A percentile compares a stretch with the other conserved stretches of the same genome.
Conservation (phyloP, 2,329 filamentous ascomycete genomes). For the Dactylellina cionopaga region DNA sequence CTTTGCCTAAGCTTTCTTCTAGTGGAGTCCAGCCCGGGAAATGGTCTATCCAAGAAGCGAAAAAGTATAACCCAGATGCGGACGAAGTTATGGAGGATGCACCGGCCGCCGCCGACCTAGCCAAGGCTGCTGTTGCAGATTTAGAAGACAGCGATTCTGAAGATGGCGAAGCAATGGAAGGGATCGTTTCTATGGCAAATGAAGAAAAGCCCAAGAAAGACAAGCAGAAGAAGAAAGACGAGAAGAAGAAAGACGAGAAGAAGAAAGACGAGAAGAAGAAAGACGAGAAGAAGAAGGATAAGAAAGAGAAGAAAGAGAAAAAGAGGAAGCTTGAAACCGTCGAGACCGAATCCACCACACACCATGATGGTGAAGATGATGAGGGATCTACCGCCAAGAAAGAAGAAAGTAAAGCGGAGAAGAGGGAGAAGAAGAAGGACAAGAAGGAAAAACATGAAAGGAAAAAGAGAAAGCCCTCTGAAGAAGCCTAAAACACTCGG, state of each 20-base stretch:
- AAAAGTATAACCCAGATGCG: constrained; percentile 93
- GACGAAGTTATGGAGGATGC: constrained; percentile 81
- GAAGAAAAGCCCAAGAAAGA: constrained; percentile 62
- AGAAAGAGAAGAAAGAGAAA: constrained; percentile 61
- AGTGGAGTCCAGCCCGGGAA: constrained; percentile 81
- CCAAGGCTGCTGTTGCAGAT: constrained; percentile 65
- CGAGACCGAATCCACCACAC: constrained; percentile 1
- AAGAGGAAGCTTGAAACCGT: constrained; percentile 50
- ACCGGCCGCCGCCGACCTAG: constrained; percentile 66
- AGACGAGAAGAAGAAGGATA: constrained; percentile 59
- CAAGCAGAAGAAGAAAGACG: constrained; percentile 58
- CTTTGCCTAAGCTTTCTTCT: constrained; percentile 77
- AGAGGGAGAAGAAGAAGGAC: constrained; percentile 45
- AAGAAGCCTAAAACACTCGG: constrained; percentile 17
- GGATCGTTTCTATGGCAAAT: constrained; percentile 59
- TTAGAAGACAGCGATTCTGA: constrained; percentile 59
- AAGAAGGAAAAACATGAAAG: constrained; percentile 47
- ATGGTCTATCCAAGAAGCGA: constrained; percentile 89
- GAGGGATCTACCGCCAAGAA: background rate
- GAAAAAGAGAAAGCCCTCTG: constrained; percentile 50
- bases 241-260: constrained; percentile 49
- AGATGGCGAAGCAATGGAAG: constrained; percentile 61
- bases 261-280: constrained; percentile 50
- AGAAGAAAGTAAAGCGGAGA: constrained; percentile 25
- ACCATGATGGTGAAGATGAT: background rate